Evolutionary conservation across 331 rosid species (phyloP), one percentile per base, ranked within the genome.

Genomic region (Malus hybrid): DNA sequence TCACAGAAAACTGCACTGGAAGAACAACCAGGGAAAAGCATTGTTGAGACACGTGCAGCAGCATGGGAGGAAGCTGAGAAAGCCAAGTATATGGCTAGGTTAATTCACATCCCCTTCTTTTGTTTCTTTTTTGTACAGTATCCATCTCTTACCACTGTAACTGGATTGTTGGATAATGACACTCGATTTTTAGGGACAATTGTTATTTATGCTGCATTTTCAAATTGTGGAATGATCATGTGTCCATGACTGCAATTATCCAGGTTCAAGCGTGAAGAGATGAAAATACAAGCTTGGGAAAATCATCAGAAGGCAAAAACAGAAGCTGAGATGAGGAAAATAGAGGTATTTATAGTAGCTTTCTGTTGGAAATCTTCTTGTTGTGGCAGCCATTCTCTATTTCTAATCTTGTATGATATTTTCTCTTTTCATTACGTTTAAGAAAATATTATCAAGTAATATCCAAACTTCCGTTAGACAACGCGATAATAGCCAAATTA

Each of bases 11-110:
- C 55, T 73, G 70, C 82, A 78, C 63, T 83, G 68, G 74, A 76
- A 20, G 92, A 80, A 74, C 80, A 77, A 48, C 83, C 63, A 13
- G 78, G 85, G 33, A 87, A 84, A 80, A 77, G 67, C 82, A 79
- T 82, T 22, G 63, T 89, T 24, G 97, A 93, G 85, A 88, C 93
- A 50, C 94, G 97, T 14, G 97, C 98, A 69, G 77, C 89, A 50
- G 97, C 94, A 26, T 93, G 98, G 98, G 98, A 93, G 82, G 98
- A 93, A 64, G 96, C 94, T 56, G 97, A 93, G 87, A 91, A 88
- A 81, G 89, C 97, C 87, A 93, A 93, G 78, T 89, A 88, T 73
- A 82, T 88, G 89, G 94, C 98, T 77, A 93, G 98, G 98, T 91
- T 28, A 68, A 63, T 77, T 75, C 73, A n/a, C 42, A 36, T 9